Base-by-base conservation (phyloP, 78 protist genomes). In the Planoprotostelium fungivorum region DNA sequence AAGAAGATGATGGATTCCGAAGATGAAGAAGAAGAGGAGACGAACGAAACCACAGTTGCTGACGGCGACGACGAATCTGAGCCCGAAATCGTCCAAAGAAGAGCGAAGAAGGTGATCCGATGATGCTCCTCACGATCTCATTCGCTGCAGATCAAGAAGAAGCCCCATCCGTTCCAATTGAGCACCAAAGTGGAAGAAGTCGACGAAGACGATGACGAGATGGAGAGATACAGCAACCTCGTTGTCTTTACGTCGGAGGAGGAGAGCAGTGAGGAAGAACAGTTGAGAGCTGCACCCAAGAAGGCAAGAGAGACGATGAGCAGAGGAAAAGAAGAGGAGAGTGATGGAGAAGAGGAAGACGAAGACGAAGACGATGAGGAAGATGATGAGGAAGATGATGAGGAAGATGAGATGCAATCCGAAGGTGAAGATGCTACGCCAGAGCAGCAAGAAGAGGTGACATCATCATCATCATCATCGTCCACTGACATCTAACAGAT, bases 341-440 rank as follows among this genome's bases (percentile, higher is more conserved):
- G 73, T 16, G 38, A 37, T 38, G 86, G 37, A 37, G 39, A 37
- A 1, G 38, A 84, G 9, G 92, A 88, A 63, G 89, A 92, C 88
- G 94, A 90, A 88, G 92, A 92, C 23, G 88, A 90, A 73, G 92
- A 92, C 36, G 89, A 92, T 51, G 90, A 92, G 28, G 39, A 83
- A 29, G 94, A 92, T 83, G 88, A 91, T 29, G 34, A 28, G 38
- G 39, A 88, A 84, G 73, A 87, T 38, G 94, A 92, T 38, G 91
- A 83, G 38, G 91, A 92, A 23, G 51, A 37, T 25, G 38, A 38
- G 36, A 87, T 87, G 34, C 90, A 84, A 31, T 86, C 89, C 83
- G 92, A 85, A 5, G 28, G 51, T 1, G 90, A 88, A 29, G n/a
- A n/a, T n/a, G n/a, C n/a, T n/a, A n/a, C n/a, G n/a, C n/a, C n/a